A percentile compares a stretch with the other conserved stretches of the same genome.
These are phyloP conservation scores for Penicillium manginii DNA, from an alignment of 495 filamentous ascomycete genomes.

Conservation along the genomic window DNA sequence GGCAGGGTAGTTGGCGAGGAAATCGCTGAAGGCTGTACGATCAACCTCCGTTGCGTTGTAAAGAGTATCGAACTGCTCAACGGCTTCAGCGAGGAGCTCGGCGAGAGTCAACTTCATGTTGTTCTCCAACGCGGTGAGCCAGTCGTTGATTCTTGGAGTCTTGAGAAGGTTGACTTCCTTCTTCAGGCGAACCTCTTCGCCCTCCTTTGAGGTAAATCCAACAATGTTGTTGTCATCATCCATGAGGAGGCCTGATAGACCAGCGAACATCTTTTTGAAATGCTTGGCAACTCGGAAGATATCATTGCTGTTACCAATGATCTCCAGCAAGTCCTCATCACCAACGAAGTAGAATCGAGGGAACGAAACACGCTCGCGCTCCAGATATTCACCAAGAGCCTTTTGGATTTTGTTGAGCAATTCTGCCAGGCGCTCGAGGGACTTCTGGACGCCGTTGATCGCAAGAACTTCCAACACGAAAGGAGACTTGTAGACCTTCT, in stretches of 20 bases:
- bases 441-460: constrained; percentile 94
- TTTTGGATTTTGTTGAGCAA: constrained; percentile 99
- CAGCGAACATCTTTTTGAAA: constrained; percentile 99
- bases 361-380: constrained; percentile 95
- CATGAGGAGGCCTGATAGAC: constrained; percentile 84
- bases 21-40: constrained; percentile 67
- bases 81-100: constrained; percentile 84
- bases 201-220: constrained; percentile 94
- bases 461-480: constrained; percentile 93
- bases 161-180: constrained; percentile 89
- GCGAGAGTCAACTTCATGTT: constrained; percentile 95
- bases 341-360: constrained; percentile 99
- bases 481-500: constrained; percentile 94
- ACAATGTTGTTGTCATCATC: constrained; percentile 88
- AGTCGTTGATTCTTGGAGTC: constrained; percentile 96
- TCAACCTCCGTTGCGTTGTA: constrained; percentile 70
- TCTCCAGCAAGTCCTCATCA: constrained; percentile 98
- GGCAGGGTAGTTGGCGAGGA: constrained; percentile 80
- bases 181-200: constrained; percentile 84
- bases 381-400: constrained; percentile 96
- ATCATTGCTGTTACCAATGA: constrained; percentile 99
- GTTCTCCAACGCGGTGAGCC: constrained; percentile 85
- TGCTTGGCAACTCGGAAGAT: constrained; percentile 94
- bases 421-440: constrained; percentile 89
- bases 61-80: constrained; percentile 70